Evolutionary conservation across 495 filamentous ascomycete species (phyloP).

Genomic region (Daldinia decipiens): DNA sequence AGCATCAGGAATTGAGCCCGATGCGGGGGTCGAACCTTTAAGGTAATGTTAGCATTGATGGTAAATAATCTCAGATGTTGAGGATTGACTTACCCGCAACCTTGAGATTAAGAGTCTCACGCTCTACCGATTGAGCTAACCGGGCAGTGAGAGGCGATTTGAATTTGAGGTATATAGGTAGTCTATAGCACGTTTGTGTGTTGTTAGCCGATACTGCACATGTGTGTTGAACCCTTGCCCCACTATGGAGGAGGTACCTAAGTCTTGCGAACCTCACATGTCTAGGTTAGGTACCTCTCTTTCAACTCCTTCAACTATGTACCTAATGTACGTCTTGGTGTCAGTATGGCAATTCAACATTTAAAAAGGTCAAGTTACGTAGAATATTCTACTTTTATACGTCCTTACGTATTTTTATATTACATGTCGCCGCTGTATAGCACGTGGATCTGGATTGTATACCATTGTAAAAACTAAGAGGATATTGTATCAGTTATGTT

Average conservation of each 20-base stretch:
- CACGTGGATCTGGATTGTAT: too few relatives aligned
- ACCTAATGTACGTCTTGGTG: not conserved
- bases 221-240: not conserved
- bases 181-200: not conserved
- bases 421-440: too few relatives aligned
- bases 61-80: too few relatives aligned
- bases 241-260: not conserved
- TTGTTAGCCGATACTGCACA: not conserved
- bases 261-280: not conserved
- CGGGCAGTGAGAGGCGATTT: conserved; percentile 35
- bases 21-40: conserved; percentile 54
- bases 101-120: conserved; percentile 85
- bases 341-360: not conserved
- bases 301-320: not conserved
- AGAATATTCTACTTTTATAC: too few relatives aligned
- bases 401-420: too few relatives aligned
- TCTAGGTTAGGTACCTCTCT: too few relatives aligned
- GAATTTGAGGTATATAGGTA: not conserved
- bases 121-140: conserved; percentile 87
- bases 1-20: conserved; percentile 54
- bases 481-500: too few relatives aligned
- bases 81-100: conserved; percentile 60
- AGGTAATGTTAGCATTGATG: not conserved
- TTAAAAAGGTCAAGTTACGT: too few relatives aligned
- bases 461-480: too few relatives aligned